A percentile compares a stretch with the other conserved stretches of the same genome.
These are phyloP conservation scores for Hibiscus tridactylites DNA, from an alignment of 345 rosid species.

Conservation along the genomic window DNA sequence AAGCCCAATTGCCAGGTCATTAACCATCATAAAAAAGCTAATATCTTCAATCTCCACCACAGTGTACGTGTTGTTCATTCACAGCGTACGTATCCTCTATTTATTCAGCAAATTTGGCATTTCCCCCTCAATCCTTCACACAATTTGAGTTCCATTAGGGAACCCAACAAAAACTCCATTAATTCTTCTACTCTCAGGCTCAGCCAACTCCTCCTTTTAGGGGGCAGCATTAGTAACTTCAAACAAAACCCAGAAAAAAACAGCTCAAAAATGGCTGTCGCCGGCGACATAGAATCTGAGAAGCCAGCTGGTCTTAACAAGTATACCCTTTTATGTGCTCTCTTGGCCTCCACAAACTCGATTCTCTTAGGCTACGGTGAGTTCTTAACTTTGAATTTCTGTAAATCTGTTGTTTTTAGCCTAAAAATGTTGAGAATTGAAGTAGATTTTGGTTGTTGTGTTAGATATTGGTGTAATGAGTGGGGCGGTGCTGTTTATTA, in stretches of 20 bases:
- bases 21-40: not conserved
- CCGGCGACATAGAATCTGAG: not conserved
- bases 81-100: not conserved
- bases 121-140: not conserved
- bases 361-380: constrained; percentile 60
- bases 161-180: not conserved
- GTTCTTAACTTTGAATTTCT: constrained; percentile 5
- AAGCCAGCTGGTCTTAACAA: constrained; percentile 24
- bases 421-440: not conserved
- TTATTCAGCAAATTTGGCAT: not conserved
- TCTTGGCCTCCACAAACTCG: constrained; percentile 57
- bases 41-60: not conserved
- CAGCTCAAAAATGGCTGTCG: not conserved
- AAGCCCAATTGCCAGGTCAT: too few species aligned
- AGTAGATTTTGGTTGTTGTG: not conserved
- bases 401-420: not conserved
- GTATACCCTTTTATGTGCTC: constrained; percentile 41
- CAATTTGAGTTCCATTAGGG: not conserved
- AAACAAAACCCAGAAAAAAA: not conserved
- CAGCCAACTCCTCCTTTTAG: not conserved
- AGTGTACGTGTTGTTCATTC: not conserved
- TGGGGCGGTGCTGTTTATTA: constrained; percentile 49
- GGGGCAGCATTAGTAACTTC: not conserved
- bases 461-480: constrained; percentile 69
- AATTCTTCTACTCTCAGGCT: not conserved